Conservation (phyloP, 2,329 filamentous ascomycete genomes). For the Phialophora macrospora region DNA sequence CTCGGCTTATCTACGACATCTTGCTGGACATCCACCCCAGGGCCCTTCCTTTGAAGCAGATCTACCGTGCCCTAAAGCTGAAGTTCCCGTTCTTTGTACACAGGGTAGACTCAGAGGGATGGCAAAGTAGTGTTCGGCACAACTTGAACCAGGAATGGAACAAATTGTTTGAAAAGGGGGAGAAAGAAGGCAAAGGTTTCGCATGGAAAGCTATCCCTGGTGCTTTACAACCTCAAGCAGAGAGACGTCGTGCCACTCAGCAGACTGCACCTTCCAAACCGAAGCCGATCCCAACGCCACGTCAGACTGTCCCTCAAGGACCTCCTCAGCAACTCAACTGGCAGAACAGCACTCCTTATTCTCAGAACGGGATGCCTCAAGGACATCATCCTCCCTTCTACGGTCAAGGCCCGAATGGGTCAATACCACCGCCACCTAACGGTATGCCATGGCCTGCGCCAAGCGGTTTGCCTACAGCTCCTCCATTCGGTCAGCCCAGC, state of each 20-base stretch:
- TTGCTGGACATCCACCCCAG: conserved; percentile 56
- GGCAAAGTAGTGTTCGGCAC: conserved; percentile 70
- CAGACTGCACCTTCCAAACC: conserved; percentile 34
- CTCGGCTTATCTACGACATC: conserved; percentile 67
- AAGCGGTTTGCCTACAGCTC: not conserved
- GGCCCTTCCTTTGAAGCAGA: conserved; percentile 68
- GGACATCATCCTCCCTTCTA: conserved; percentile 33
- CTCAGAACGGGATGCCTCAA: conserved; percentile 34
- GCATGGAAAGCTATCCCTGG: conserved; percentile 66
- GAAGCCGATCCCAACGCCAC: conserved; percentile 33
- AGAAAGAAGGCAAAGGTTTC: conserved; percentile 66
- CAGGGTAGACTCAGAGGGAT: conserved; percentile 67
- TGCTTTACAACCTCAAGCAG: conserved; percentile 35
- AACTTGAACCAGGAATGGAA: conserved; percentile 64
- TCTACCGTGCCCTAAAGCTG: conserved; percentile 67
- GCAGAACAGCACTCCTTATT: conserved; percentile 36
- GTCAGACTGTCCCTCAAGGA: conserved; percentile 30
- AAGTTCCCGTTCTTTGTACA: conserved; percentile 67
- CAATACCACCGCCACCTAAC: conserved; percentile 35
- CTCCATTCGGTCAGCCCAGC: conserved; percentile 12
- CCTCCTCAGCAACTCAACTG: conserved; percentile 33
- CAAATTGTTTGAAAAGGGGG: conserved; percentile 62
- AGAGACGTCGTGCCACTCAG: conserved; percentile 35
- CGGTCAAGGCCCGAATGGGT: conserved; percentile 32
- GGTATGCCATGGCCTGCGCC: conserved; percentile 35